Evolutionary conservation across 768 basidiomycete species (phyloP).

Genomic region (Lentinula guzmanii): DNA sequence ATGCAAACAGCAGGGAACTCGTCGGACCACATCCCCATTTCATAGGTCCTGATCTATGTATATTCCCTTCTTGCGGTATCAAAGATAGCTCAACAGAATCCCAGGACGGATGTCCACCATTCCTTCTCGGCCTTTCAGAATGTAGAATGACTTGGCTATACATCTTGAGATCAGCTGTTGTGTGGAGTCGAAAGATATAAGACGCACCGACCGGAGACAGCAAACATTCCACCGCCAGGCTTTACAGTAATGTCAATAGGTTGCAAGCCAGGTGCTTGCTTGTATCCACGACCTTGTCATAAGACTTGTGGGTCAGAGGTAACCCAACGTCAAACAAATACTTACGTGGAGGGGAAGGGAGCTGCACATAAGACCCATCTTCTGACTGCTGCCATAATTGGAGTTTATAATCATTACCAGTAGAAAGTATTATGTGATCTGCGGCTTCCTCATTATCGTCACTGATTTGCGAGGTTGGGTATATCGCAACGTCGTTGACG

Average conservation of each 20-base stretch:
- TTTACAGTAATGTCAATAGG: conserved; percentile 11
- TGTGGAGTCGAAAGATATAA: conserved; percentile 10
- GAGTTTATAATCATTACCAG: neutral
- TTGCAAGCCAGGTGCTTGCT: conserved; percentile 19
- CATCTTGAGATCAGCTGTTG: conserved; percentile 9
- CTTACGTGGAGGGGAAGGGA: conserved; percentile 3
- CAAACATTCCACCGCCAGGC: conserved; percentile 13
- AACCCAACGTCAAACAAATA: neutral
- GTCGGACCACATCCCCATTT: conserved; percentile 45
- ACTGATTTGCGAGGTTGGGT: conserved; percentile 25
- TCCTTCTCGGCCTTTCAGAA: neutral
- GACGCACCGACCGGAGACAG: conserved; percentile 8
- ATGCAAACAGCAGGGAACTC: conserved; percentile 41
- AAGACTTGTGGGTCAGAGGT: neutral
- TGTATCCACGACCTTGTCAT: conserved; percentile 14
- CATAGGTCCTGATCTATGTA: conserved; percentile 33
- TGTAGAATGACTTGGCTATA: neutral
- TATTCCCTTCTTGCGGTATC: neutral
- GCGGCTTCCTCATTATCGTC: neutral
- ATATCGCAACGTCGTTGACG: conserved; percentile 50
- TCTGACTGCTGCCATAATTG: conserved; percentile 6
- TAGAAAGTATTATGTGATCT: conserved; percentile 24
- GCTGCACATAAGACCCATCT: conserved; percentile 3
- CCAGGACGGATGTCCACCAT: neutral
- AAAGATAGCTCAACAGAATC: neutral